phyloP scores from a whole-genome alignment of 768 basidiomycete species.

The Boletus tylopilopsis region DNA sequence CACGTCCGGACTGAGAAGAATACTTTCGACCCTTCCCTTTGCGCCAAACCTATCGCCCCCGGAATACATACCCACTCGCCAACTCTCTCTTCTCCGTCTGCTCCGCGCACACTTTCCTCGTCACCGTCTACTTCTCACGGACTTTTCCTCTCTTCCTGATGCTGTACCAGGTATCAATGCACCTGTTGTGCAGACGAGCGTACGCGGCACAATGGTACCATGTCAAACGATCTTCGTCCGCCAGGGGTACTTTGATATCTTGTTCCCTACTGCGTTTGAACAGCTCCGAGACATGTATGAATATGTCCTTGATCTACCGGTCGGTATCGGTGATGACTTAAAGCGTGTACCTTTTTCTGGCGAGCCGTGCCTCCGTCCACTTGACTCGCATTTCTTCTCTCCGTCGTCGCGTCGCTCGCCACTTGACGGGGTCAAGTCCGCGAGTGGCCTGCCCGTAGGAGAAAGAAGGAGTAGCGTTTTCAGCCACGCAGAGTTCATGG shows the following conservation, averaged over 20 bases:
- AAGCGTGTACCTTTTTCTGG: conserved; percentile 42
- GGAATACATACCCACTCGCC: conserved; percentile 91
- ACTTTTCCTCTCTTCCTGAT: conserved; percentile 88
- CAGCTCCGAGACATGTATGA: conserved; percentile 89
- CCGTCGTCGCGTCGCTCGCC: conserved; percentile 52
- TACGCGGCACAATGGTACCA: conserved; percentile 80
- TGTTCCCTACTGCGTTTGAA: conserved; percentile 93
- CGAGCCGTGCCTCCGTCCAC: no score
- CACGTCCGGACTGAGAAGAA: conserved; percentile 53
- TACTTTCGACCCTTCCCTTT: conserved; percentile 77
- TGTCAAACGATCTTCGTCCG: conserved; percentile 88
- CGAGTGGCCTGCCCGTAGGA: conserved; percentile 75
- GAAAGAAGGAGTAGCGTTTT: conserved; percentile 82
- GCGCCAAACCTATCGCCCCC: conserved; percentile 83
- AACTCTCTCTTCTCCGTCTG: conserved; percentile 78
- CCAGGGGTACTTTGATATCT: conserved; percentile 97
- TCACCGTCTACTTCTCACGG: conserved; percentile 91
- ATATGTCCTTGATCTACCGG: conserved; percentile 64
- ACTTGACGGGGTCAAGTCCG: conserved; percentile 66
- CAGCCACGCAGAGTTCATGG: conserved; percentile 85
- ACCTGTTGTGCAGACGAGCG: conserved; percentile 95
- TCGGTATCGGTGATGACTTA: conserved; percentile 22
- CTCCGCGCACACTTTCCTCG: conserved; percentile 83
- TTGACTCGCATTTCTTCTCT: conserved; percentile 69
- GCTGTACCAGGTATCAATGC: conserved; percentile 63